Evolutionary conservation across 2,329 filamentous ascomycete genomes (phyloP).

Genomic region (Truncatella angustata): DNA sequence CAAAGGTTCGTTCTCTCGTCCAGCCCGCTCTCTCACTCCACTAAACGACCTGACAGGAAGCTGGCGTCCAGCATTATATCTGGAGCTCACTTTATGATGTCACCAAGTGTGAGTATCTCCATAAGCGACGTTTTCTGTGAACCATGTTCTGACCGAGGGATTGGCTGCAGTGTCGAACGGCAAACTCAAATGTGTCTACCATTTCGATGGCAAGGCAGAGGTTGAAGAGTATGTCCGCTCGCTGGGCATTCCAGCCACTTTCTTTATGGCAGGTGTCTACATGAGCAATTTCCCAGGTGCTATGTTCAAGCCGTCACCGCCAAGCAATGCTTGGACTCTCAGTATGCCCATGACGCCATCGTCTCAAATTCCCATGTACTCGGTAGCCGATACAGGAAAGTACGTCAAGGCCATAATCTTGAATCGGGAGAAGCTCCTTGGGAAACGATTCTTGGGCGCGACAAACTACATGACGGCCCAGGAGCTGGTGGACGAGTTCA

Average conservation of each 20-base stretch:
- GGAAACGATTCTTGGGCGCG: slow-evolving; percentile 41
- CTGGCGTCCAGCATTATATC: slow-evolving; percentile 41
- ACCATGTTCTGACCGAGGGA: too few species aligned
- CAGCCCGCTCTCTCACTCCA: too few species aligned
- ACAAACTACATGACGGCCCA: slow-evolving; percentile 37
- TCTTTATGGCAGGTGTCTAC: slow-evolving; percentile 48
- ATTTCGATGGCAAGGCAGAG: slow-evolving; percentile 20
- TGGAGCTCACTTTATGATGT: slow-evolving; percentile 42
- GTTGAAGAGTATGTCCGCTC: slow-evolving; percentile 2
- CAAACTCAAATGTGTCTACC: slow-evolving; percentile 38
- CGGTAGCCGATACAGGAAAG: slow-evolving; percentile 30
- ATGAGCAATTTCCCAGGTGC: slow-evolving; percentile 45
- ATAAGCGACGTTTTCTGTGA: too few species aligned
- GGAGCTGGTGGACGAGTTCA: slow-evolving; percentile 39
- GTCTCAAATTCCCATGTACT: slow-evolving; percentile 29
- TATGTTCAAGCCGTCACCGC: slow-evolving; percentile 23
- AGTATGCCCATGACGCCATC: slow-evolving; percentile 23
- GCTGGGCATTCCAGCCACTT: slow-evolving; percentile 42
- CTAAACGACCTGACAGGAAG: too few species aligned
- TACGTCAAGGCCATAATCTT: slow-evolving; percentile 30
- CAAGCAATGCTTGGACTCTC: slow-evolving; percentile 28
- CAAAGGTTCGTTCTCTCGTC: slow-evolving; percentile 31
- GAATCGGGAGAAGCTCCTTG: slow-evolving; percentile 35
- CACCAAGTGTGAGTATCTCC: slow-evolving; percentile 30
- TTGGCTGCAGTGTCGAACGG: slow-evolving; percentile 40